Conservation (phyloP, 1,284 basidiomycete genomes). For the Ustilago shanxiensis region DNA sequence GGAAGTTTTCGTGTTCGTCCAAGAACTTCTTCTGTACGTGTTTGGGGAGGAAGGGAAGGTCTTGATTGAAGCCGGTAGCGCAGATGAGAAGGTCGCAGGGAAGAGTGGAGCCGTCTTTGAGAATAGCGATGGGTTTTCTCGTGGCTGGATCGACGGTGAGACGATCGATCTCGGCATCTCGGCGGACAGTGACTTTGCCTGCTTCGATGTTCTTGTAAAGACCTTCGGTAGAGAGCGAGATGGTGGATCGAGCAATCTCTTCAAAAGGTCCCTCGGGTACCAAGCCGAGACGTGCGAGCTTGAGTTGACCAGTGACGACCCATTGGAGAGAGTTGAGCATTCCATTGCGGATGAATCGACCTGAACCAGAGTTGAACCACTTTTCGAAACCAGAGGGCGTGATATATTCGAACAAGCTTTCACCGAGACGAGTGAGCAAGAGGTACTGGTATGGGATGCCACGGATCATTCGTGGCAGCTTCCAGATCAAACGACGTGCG, state of each 20-base stretch:
- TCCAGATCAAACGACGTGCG: constrained; percentile 61
- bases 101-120: constrained; percentile 36
- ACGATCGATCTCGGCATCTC: constrained; percentile 43
- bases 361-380: constrained; percentile 39
- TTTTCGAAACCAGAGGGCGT: constrained; percentile 46
- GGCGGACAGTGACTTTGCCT: constrained; percentile 22
- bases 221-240: constrained; percentile 58
- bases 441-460: constrained; percentile 61
- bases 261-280: constrained; percentile 56
- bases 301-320: constrained; percentile 51
- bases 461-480: constrained; percentile 53
- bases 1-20: constrained; percentile 56
- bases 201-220: constrained; percentile 55
- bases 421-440: constrained; percentile 56
- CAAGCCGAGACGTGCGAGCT: constrained; percentile 42
- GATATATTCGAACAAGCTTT: constrained; percentile 60
- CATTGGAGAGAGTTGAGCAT: constrained; percentile 53
- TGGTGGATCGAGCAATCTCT: constrained; percentile 57
- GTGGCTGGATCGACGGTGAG: constrained; percentile 7
- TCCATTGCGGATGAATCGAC: constrained; percentile 48
- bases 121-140: constrained; percentile 14
- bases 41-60: constrained; percentile 51
- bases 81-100: constrained; percentile 54
- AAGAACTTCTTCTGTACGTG: constrained; percentile 49
- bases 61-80: constrained; percentile 61